Conservation (phyloP, 208 protist genomes). For the Angomonas deanei region DNA sequence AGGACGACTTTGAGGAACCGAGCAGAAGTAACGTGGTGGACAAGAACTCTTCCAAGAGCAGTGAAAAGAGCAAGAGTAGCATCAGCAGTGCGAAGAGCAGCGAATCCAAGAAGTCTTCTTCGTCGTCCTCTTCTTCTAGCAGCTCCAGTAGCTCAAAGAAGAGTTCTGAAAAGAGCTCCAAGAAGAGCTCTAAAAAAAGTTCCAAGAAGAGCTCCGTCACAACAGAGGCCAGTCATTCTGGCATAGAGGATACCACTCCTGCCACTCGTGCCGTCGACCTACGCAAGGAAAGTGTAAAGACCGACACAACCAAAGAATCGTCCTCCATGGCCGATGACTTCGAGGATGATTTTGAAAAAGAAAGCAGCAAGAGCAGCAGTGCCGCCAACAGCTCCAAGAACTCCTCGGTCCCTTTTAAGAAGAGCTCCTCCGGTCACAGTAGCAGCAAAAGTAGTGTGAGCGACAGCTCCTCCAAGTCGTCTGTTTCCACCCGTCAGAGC, state of each 20-base stretch:
- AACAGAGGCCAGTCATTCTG: not conserved
- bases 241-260: not conserved
- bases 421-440: not conserved
- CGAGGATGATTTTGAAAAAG: not conserved
- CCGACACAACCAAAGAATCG: no score
- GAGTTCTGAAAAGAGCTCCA: not conserved
- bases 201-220: not conserved
- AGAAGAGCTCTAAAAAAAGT: not conserved
- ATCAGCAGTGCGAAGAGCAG: not conserved
- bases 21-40: not conserved
- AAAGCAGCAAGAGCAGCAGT: not conserved
- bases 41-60: not conserved
- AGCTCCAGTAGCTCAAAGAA: not conserved
- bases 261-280: not conserved
- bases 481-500: not conserved
- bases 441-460: not conserved
- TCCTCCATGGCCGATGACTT: no score
- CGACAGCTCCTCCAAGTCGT: not conserved
- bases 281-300: no score
- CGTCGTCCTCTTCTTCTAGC: constrained; percentile 1
- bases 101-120: not conserved
- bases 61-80: not conserved
- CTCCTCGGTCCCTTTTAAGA: not conserved
- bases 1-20: not conserved
- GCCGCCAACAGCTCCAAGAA: not conserved